These are phyloP conservation scores for Miscanthus lutarioriparius DNA, from an alignment of 176 grass and related monocot genomes.

Conservation along the genomic window DNA sequence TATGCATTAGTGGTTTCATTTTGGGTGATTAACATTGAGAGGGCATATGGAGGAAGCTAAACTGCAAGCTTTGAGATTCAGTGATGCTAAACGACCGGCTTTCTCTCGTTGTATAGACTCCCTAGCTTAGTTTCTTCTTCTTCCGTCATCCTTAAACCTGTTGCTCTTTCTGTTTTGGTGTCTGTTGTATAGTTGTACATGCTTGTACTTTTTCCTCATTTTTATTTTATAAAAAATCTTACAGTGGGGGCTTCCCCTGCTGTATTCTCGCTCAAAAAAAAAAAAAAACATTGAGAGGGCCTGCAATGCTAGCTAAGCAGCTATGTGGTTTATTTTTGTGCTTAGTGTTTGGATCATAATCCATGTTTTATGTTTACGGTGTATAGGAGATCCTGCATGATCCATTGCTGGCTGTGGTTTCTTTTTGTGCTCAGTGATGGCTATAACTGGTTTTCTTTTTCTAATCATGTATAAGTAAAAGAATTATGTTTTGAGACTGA, in stretches of 20 bases:
- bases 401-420: neutral
- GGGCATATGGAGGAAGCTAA: too few relatives aligned
- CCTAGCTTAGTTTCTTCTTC: too few relatives aligned
- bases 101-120: too few relatives aligned
- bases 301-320: neutral
- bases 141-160: too few relatives aligned
- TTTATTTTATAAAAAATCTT: too few relatives aligned
- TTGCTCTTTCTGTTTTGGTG: too few relatives aligned
- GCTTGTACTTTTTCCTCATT: too few relatives aligned
- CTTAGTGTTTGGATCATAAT: neutral
- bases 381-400: neutral
- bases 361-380: neutral
- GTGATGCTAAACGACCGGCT: too few relatives aligned
- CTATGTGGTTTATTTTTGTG: neutral
- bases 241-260: too few relatives aligned
- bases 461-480: neutral
- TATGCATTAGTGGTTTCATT: constrained; percentile 1
- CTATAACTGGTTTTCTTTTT: neutral
- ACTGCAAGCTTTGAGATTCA: too few relatives aligned
- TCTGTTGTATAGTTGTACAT: too few relatives aligned
- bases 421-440: neutral
- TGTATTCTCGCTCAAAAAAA: too few relatives aligned
- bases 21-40: neutral
- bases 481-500: neutral
- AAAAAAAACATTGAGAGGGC: neutral